Base-by-base conservation (phyloP, 352 stramenopile species). In the Thraustotheca clavata region DNA sequence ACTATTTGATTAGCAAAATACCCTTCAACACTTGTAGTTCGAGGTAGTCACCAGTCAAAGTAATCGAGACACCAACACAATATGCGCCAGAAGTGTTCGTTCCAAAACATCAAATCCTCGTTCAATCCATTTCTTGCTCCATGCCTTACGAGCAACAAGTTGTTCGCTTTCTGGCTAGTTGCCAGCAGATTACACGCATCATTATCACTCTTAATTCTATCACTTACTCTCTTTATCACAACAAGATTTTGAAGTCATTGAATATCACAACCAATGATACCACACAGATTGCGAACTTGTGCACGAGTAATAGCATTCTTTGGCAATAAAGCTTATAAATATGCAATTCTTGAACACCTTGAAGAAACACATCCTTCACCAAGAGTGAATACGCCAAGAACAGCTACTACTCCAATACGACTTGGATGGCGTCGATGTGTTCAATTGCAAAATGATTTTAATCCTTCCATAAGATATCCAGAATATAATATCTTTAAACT, bases 311-410 rank as follows among this genome's bases (percentile, higher is more conserved):
- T 67, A 6, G 73, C 67, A 63, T 95, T 82, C 18, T 66, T 67
- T 4, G 90, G 91, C 52, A 97, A 71, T 49, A 97, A 66, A 24
- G 76, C 71, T 31, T 75, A 70, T 62, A 80, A 0, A 86, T 73
- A 68, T 87, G 89, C 27, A 76, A 85, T 54, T 90, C 77, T 39
- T 98, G 89, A 12, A 98, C 69, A 68, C 97, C 97, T 68, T 98
- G 88, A 62, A 98, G 77, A 60, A 98, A 98, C 12, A 89, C 87
- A 32, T 86, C 65, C 0, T 82, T 96, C 69, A 74, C 33, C 80
- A 89, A 47, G 96, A 94, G 38, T 90, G 79, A 33, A 96, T 87
- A 59, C 86, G 79, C 87, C 85, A 97, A 14, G 88, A 88, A 68
- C 82, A 96, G 36, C 85, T 94, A 49, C 86, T 97, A 49, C 73